Percentiles rank a stretch among this genome's conserved stretches.
Evolutionary conservation across 441 rosid genomes (phyloP).

Genomic region (Pelargonium fulgidum): DNA sequence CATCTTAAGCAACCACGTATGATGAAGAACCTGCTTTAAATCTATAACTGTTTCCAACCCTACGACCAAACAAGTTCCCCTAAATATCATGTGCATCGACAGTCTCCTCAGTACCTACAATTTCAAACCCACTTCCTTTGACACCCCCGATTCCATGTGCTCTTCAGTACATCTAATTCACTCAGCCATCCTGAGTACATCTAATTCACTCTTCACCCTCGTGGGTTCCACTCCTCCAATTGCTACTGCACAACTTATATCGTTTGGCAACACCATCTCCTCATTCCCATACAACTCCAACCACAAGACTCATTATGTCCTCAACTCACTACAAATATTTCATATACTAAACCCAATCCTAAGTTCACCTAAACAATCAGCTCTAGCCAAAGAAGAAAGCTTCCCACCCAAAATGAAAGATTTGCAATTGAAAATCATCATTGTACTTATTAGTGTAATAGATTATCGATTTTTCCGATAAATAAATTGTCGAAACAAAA

Average conservation of each 20-base stretch:
- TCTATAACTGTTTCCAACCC: slow-evolving; percentile 16
- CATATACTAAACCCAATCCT: background rate
- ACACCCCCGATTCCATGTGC: background rate
- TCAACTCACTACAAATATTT: background rate
- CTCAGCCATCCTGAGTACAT: background rate
- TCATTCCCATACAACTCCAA: slow-evolving; percentile 5
- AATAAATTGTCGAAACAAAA: background rate
- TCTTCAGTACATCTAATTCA: background rate
- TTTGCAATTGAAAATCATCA: background rate
- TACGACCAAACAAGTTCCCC: background rate
- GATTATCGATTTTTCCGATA: background rate
- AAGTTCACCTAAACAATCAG: background rate
- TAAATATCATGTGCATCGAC: slow-evolving; percentile 14
- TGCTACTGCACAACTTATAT: background rate
- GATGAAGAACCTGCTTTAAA: slow-evolving; percentile 20
- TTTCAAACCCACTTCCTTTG: slow-evolving; percentile 21
- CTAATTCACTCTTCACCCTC: background rate
- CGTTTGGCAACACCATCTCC: slow-evolving; percentile 1
- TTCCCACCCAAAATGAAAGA: background rate
- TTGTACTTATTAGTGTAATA: background rate
- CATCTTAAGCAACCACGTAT: slow-evolving; percentile 17
- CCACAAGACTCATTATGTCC: background rate
- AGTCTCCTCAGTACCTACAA: slow-evolving; percentile 8
- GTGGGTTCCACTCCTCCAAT: background rate
- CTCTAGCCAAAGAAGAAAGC: background rate